A percentile compares a stretch with the other conserved stretches of the same genome.
Conservation (phyloP, 164 flowering plant genomes). For the Umbellularia californica region DNA sequence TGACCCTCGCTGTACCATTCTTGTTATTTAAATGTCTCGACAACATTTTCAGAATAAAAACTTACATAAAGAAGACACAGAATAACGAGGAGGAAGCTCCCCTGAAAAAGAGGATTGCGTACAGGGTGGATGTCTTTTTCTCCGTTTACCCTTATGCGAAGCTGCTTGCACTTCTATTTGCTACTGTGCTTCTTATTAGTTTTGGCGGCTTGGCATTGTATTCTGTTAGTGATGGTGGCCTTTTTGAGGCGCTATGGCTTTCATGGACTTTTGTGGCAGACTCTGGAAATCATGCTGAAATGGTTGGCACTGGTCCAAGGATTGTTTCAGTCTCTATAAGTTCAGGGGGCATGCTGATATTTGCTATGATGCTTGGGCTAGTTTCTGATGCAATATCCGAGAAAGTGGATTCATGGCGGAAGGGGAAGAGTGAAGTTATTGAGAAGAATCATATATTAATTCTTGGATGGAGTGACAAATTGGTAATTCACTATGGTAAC, state of each 20-base stretch:
- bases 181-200: constrained; percentile 80
- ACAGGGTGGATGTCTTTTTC: constrained; percentile 84
- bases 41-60: constrained; percentile 44
- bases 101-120: constrained; percentile 81
- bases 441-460: constrained; percentile 81
- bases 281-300: constrained; percentile 92
- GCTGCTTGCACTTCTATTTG: constrained; percentile 84
- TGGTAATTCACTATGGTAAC: constrained; percentile 42
- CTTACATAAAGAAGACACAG: constrained; percentile 31
- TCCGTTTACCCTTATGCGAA: constrained; percentile 91
- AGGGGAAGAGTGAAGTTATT: constrained; percentile 95
- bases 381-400: constrained; percentile 96
- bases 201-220: constrained; percentile 90
- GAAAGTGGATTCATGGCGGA: constrained; percentile 84
- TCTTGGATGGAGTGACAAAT: constrained; percentile 98
- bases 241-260: constrained; percentile 86
- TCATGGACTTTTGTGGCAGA: constrained; percentile 94
- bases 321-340: constrained; percentile 84
- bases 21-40: constrained; percentile 64
- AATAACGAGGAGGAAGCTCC: constrained; percentile 75
- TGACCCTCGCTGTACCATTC: constrained; percentile 58
- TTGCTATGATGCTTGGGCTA: constrained; percentile 99
- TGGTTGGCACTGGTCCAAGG: constrained; percentile 74
- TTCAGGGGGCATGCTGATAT: constrained; percentile 92
- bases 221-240: constrained; percentile 72